Percentiles rank a stretch among this genome's conserved stretches.
Evolutionary conservation across 2,329 filamentous ascomycete genomes (phyloP).

Genomic region (Ophiostoma pallidulum): DNA sequence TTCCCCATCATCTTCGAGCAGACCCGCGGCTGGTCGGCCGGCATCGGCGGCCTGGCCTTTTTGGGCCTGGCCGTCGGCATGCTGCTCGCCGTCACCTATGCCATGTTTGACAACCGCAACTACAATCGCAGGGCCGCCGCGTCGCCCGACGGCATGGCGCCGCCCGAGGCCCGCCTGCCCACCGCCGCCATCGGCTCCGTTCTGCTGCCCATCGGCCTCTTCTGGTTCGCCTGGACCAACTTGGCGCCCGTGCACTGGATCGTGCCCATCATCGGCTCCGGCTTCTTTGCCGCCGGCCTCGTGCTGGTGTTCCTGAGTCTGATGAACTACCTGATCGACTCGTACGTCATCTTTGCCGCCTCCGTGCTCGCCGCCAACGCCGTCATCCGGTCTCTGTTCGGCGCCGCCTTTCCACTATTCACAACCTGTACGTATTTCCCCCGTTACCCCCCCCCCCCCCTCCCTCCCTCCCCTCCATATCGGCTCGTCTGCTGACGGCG

Average conservation of each 20-base stretch:
- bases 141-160: slow-evolving; percentile 42
- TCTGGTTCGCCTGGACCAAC: slow-evolving; percentile 63
- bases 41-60: slow-evolving; percentile 55
- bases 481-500: neutral
- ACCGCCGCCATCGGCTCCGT: slow-evolving; percentile 53
- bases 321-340: slow-evolving; percentile 59
- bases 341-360: slow-evolving; percentile 67
- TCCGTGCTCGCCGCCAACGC: slow-evolving; percentile 65
- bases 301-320: slow-evolving; percentile 58
- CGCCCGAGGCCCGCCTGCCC: slow-evolving; percentile 57
- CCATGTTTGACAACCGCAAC: slow-evolving; percentile 44
- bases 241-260: slow-evolving; percentile 29
- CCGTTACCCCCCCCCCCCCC: no score
- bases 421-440: slow-evolving; percentile 34
- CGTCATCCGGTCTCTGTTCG: slow-evolving; percentile 62
- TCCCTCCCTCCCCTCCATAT: neutral
- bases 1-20: slow-evolving; percentile 59
- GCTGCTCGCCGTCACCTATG: slow-evolving; percentile 46
- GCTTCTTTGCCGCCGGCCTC: slow-evolving; percentile 34
- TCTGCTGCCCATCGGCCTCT: slow-evolving; percentile 53
- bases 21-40: slow-evolving; percentile 47
- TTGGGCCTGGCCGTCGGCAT: slow-evolving; percentile 61
- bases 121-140: slow-evolving; percentile 37
- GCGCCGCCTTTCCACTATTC: slow-evolving; percentile 64
- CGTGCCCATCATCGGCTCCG: slow-evolving; percentile 28